Percentiles rank a stretch among this genome's conserved stretches.
These are phyloP conservation scores for Trichophyton rubrum DNA, from an alignment of 2,329 filamentous ascomycete species.

Conservation along the genomic window DNA sequence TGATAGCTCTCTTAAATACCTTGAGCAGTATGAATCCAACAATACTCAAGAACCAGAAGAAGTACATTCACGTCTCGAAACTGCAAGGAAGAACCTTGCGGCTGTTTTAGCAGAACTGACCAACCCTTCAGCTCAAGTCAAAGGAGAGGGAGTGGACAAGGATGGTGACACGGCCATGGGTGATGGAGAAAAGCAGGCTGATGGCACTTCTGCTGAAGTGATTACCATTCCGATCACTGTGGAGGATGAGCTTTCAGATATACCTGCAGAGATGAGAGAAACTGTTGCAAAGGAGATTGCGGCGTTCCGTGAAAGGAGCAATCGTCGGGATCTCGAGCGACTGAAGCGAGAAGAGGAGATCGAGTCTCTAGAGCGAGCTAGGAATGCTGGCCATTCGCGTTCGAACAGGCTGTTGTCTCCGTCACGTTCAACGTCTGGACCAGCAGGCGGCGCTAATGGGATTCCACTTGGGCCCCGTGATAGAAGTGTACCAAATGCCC, in stretches of 20 bases:
- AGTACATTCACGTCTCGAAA: constrained; percentile 55
- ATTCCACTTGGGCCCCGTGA: constrained; percentile 64
- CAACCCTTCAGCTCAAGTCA: constrained; percentile 46
- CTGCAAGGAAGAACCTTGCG: constrained; percentile 55
- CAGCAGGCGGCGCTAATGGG: constrained; percentile 54
- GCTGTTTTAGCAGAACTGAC: constrained; percentile 58
- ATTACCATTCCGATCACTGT: constrained; percentile 77
- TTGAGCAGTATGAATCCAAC: constrained; percentile 65
- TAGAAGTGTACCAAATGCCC: constrained; percentile 57
- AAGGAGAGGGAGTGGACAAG: constrained; percentile 41
- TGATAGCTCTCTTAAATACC: constrained; percentile 66
- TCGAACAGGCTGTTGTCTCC: constrained; percentile 60
- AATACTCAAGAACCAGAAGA: constrained; percentile 50
- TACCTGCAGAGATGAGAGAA: constrained; percentile 90
- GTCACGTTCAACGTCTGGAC: constrained; percentile 49
- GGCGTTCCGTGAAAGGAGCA: constrained; percentile 86
- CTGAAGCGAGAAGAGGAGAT: constrained; percentile 82
- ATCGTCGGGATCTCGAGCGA: constrained; percentile 74
- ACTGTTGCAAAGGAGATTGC: constrained; percentile 89
- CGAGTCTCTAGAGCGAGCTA: constrained; percentile 68
- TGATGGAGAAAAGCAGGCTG: constrained; percentile 43
- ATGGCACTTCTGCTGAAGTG: constrained; percentile 60
- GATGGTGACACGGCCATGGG: constrained; percentile 60
- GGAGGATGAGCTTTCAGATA: constrained; percentile 90
- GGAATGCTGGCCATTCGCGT: constrained; percentile 50